Base-by-base conservation (phyloP, 75 land plant species). In the Adiantum capillusveneris region DNA sequence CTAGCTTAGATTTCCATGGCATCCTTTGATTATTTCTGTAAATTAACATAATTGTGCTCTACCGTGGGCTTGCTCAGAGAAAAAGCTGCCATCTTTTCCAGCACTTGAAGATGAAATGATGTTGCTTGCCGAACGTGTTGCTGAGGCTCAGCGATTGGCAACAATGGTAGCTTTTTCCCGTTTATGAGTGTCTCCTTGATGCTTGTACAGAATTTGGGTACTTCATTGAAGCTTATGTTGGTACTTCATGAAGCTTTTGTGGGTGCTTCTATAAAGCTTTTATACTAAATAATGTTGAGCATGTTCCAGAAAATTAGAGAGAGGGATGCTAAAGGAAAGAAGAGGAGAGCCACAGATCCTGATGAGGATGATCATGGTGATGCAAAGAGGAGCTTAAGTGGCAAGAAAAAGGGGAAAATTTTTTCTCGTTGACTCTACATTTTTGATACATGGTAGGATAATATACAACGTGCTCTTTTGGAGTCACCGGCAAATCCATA, bases 91-190 rank as follows among this genome's bases (percentile, higher is more conserved):
- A 0, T 63, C 56, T 48, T 85, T 63, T 69, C 75, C 83, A 21
- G 64, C 72, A 0, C 66, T 69, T 62, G 76, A 81, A 52, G 86
- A 78, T 37, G 87, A 93, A 64, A 90, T 84, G 26, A 59, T 82
- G 65, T 31, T 67, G 45, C 49, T 81, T 17, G 43, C 64, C 43
- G 98, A 93, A 60, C 63, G 82, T 31, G 95, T 88, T 16, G 43
- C 60, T 25, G 98, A 88, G 63, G 94, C 98, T 19, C 87, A 83
- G 62, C 75, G 87, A 60, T 60, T 88, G 21, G 62, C 94, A n/a
- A 64, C 64, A 26, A 72, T 72, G 94, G 94, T 88, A 34, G 0
- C 25, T 0, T 16, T 28, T 44, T 58, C 13, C 25, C 56, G 31
- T 52, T 54, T 11, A 57, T 21, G 16, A 0, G 34, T 51, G 6